A percentile compares a stretch with the other conserved stretches of the same genome.
phyloP scores from a whole-genome alignment of 2,329 filamentous ascomycete species.

The Fusarium sp. region DNA sequence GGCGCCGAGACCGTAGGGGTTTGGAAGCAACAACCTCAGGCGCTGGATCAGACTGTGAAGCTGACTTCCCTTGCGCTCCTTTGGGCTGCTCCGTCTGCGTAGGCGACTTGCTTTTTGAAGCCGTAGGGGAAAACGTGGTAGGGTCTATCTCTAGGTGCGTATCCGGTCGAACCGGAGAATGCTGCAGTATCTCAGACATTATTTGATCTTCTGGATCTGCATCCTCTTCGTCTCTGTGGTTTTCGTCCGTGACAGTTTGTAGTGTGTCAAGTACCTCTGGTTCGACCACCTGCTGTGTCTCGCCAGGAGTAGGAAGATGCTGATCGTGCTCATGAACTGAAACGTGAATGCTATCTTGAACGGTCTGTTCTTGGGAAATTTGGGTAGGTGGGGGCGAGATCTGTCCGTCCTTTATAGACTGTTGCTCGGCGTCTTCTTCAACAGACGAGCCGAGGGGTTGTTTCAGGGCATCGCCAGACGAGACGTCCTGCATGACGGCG shows the following conservation, averaged over 20 bases:
- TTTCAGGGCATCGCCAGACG: constrained; percentile 8
- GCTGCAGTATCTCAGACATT: constrained; percentile 48
- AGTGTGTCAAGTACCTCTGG: constrained; percentile 33
- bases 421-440: constrained; percentile 16
- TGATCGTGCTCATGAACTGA: constrained; percentile 20
- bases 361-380: constrained; percentile 21
- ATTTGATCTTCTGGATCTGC: constrained; percentile 47
- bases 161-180: constrained; percentile 37
- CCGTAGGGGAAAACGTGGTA: constrained; percentile 21
- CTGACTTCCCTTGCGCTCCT: constrained; percentile 14
- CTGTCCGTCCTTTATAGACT: constrained; percentile 29
- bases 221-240: constrained; percentile 39
- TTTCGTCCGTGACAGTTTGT: constrained; percentile 12
- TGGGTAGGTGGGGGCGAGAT: constrained; percentile 44
- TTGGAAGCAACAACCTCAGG: constrained; percentile 47
- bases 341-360: constrained; percentile 16
- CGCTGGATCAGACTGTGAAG: constrained; percentile 26
- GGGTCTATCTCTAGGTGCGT: constrained; percentile 17
- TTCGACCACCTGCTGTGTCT: constrained; percentile 38
- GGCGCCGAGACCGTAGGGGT: constrained; percentile 49
- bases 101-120: constrained; percentile 25
- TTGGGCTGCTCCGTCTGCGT: constrained; percentile 19
- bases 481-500: constrained; percentile 31
- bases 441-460: constrained; percentile 6
- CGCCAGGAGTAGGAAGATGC: constrained; percentile 41